Conservation (phyloP, 176 grass and related monocot species). For the Avena atlantica region DNA sequence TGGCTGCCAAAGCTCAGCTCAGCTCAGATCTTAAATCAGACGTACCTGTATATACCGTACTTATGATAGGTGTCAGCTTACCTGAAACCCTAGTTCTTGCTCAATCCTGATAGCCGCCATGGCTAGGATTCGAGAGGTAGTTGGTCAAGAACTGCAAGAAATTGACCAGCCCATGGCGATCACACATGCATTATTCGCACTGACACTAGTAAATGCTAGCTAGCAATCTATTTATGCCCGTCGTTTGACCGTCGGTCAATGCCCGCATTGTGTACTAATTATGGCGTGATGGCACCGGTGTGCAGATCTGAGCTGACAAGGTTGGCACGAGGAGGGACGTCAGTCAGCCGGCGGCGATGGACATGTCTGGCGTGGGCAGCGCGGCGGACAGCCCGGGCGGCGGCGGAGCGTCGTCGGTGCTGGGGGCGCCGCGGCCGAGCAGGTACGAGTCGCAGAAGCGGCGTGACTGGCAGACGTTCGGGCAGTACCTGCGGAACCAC, state of each 20-base stretch:
- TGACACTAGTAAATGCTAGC: too few species aligned
- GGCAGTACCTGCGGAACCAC: slow-evolving; percentile 77
- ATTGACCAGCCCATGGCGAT: neutral
- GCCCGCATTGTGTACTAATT: neutral
- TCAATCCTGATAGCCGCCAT: neutral
- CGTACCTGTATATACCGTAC: neutral
- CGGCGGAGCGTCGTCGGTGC: neutral
- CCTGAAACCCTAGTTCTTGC: slow-evolving; percentile 49
- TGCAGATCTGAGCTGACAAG: slow-evolving; percentile 35
- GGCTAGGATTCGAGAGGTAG: neutral
- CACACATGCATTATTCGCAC: too few species aligned
- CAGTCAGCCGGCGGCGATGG: neutral
- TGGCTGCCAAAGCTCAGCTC: slow-evolving; percentile 16
- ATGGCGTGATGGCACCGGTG: neutral
- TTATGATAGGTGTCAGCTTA: neutral
- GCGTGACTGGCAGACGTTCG: slow-evolving; percentile 81
- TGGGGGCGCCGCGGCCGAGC: slow-evolving; percentile 45
- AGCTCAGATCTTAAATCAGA: neutral
- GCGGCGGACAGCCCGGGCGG: slow-evolving; percentile 36
- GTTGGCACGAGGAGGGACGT: neutral
- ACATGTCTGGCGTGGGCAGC: neutral
- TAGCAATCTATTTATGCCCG: neutral
- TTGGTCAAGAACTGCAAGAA: neutral
- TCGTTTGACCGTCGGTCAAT: slow-evolving; percentile 3
- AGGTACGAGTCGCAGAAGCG: slow-evolving; percentile 87